These are phyloP conservation scores for Physcomitrellopsis africana DNA, from an alignment of 225 moss, liverwort and hornwort genomes.

Conservation along the genomic window DNA sequence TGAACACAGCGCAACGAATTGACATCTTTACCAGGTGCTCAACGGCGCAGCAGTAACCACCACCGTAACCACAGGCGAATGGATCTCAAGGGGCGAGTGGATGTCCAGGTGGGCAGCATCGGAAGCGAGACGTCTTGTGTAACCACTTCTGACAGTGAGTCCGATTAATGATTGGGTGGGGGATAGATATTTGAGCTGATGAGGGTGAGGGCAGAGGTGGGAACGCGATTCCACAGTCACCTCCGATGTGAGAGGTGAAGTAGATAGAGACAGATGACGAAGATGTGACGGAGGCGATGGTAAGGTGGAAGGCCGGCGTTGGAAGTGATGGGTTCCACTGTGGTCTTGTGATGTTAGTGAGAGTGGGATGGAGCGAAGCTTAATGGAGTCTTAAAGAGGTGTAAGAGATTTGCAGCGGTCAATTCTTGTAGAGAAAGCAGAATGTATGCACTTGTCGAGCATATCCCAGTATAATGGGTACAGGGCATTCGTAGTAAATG, in stretches of 20 bases:
- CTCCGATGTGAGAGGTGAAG: background rate
- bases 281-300: background rate
- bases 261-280: slow-evolving; percentile 26
- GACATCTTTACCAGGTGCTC: slow-evolving; percentile 47
- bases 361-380: slow-evolving; percentile 32
- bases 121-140: slow-evolving; percentile 76
- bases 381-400: slow-evolving; percentile 28
- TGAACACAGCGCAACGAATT: slow-evolving; percentile 61
- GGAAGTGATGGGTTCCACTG: slow-evolving; percentile 8
- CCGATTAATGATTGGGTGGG: slow-evolving; percentile 60
- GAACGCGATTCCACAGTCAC: background rate
- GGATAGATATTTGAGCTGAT: slow-evolving; percentile 32
- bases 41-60: slow-evolving; percentile 38
- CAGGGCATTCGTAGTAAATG: slow-evolving; percentile 12
- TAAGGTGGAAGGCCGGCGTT: slow-evolving; percentile 19
- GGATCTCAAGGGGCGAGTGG: slow-evolving; percentile 52
- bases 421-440: slow-evolving; percentile 27
- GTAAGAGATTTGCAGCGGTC: slow-evolving; percentile 26
- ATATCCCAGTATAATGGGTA: slow-evolving; percentile 18
- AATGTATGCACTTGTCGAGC: slow-evolving; percentile 22
- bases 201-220: slow-evolving; percentile 20
- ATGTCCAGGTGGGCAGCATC: slow-evolving; percentile 63
- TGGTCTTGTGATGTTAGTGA: slow-evolving; percentile 23
- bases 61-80: slow-evolving; percentile 42
- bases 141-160: slow-evolving; percentile 74